A percentile compares a stretch with the other conserved stretches of the same genome.
These are phyloP conservation scores for Metschnikowia anglica DNA, from an alignment of 805 yeast genomes.

Conservation along the genomic window DNA sequence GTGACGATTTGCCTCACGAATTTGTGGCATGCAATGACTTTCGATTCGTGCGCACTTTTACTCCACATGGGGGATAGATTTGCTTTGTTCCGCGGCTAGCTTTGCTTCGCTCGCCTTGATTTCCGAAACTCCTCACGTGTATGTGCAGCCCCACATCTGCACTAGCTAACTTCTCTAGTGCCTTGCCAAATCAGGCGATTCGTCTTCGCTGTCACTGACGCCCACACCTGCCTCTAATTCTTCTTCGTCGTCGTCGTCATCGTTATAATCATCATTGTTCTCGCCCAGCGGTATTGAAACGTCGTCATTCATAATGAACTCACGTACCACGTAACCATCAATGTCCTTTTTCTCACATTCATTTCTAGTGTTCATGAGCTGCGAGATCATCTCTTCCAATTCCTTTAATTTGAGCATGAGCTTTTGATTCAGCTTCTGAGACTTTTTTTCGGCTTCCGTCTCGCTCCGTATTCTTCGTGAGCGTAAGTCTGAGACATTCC, in stretches of 20 bases:
- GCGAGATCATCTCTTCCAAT: constrained; percentile 6
- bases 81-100: constrained; percentile 2
- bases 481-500: constrained; percentile 9
- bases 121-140: not conserved
- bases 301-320: constrained; percentile 4
- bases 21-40: not conserved
- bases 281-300: not conserved
- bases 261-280: not conserved
- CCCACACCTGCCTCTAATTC: not conserved
- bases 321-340: constrained; percentile 10
- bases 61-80: constrained; percentile 8
- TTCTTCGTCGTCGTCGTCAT: constrained; percentile 1
- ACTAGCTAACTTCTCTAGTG: not conserved
- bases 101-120: not conserved
- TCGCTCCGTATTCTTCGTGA: constrained; percentile 6
- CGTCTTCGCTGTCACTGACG: not conserved
- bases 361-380: constrained; percentile 1
- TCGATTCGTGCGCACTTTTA: constrained; percentile 1
- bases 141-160: not conserved
- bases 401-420: constrained; percentile 11
- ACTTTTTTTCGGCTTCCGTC: not conserved
- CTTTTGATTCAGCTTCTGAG: constrained; percentile 7
- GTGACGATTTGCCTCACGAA: not conserved
- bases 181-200: not conserved
- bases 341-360: not conserved